phyloP scores from a whole-genome alignment of 208 protist genomes.

The Crithidia fasciculata region DNA sequence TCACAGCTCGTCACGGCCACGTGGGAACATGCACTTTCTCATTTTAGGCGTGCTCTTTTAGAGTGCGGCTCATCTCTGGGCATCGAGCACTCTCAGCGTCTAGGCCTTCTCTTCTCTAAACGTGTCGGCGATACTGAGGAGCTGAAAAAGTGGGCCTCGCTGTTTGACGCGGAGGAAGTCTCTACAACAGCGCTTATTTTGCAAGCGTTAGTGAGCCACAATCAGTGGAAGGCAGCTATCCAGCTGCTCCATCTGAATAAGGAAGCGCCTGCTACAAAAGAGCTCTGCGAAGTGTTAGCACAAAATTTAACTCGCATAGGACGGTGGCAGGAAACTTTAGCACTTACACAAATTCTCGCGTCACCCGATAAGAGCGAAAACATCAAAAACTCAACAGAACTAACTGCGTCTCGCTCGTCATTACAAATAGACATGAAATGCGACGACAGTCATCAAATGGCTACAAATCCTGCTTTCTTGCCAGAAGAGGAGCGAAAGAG shows the following conservation, averaged over 20 bases:
- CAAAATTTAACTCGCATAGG: conserved; percentile 46
- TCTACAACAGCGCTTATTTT: conserved; percentile 62
- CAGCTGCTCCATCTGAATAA: conserved; percentile 50
- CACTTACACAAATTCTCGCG: conserved; percentile 3
- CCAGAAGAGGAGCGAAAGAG: conserved; percentile 19
- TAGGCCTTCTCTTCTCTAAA: conserved; percentile 64
- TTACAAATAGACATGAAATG: not conserved
- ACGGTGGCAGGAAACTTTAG: conserved; percentile 33
- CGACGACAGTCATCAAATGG: conserved; percentile 28
- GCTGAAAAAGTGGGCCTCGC: conserved; percentile 53
- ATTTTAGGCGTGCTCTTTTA: conserved; percentile 65
- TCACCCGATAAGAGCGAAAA: not conserved
- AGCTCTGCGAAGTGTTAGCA: conserved; percentile 39
- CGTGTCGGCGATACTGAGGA: conserved; percentile 37
- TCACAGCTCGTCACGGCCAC: conserved; percentile 40
- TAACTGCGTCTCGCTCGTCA: not conserved
- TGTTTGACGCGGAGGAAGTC: conserved; percentile 65
- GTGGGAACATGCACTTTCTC: conserved; percentile 53
- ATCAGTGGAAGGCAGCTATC: conserved; percentile 61
- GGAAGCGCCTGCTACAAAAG: conserved; percentile 18
- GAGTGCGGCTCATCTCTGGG: conserved; percentile 62
- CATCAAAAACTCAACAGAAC: not conserved
- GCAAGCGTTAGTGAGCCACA: conserved; percentile 66
- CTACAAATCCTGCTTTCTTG: conserved; percentile 32
- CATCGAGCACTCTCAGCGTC: conserved; percentile 64